phyloP scores from a whole-genome alignment of 768 basidiomycete genomes.

The Suillus decipiens region DNA sequence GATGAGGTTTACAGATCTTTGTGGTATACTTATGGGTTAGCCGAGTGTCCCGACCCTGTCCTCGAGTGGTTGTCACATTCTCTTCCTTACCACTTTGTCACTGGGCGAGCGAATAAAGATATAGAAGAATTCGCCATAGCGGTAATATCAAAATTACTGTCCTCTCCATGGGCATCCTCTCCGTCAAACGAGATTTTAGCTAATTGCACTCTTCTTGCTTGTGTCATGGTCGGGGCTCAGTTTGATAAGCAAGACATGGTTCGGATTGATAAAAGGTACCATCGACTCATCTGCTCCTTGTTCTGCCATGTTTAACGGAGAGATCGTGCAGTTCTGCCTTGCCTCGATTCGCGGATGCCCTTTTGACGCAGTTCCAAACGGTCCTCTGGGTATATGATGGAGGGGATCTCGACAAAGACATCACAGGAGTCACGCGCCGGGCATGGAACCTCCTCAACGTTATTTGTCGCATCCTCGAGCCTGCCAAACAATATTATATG shows the following conservation, averaged over 20 bases:
- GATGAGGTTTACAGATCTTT: neutral
- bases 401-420: neutral
- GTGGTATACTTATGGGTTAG: rapidly evolving
- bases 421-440: neutral
- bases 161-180: neutral
- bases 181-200: neutral
- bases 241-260: neutral
- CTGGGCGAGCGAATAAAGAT: neutral
- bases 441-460: neutral
- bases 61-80: neutral
- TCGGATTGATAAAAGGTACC: neutral
- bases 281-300: neutral
- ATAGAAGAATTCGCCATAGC: neutral
- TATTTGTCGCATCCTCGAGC: neutral
- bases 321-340: neutral
- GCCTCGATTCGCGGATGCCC: neutral
- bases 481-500: neutral
- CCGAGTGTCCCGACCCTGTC: neutral
- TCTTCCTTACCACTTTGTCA: neutral
- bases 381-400: neutral
- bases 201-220: neutral
- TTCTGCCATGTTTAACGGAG: neutral
- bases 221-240: neutral
- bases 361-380: neutral
- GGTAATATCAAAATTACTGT: neutral